These are phyloP conservation scores for Schrenkiella parvula DNA, from an alignment of 345 rosid species.

Conservation along the genomic window DNA sequence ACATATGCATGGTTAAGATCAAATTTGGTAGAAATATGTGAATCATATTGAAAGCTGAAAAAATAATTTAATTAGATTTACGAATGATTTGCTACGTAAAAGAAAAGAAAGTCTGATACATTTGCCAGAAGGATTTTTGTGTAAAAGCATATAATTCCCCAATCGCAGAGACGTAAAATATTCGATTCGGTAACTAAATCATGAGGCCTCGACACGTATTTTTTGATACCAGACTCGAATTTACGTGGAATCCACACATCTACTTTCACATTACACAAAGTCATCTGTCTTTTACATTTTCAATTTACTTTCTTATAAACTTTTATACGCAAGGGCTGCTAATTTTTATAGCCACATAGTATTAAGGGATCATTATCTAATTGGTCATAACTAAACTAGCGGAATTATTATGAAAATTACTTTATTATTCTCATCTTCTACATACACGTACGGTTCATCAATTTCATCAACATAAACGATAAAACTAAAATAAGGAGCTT, in stretches of 20 bases:
- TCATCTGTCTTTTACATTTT: background rate
- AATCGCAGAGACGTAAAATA: constrained; percentile 24
- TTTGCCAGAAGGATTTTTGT: constrained; percentile 18
- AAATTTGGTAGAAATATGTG: constrained; percentile 20
- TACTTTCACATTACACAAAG: constrained; percentile 8
- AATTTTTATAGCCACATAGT: background rate
- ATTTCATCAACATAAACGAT: background rate
- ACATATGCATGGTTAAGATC: constrained; percentile 20
- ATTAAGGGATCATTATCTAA: background rate
- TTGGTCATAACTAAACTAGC: background rate
- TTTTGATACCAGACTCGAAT: background rate
- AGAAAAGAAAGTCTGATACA: constrained; percentile 2
- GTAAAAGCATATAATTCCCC: constrained; percentile 21
- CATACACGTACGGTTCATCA: background rate
- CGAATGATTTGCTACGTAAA: background rate
- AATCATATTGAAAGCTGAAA: constrained; percentile 19
- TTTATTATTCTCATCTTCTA: background rate
- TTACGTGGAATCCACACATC: constrained; percentile 26
- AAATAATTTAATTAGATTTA: constrained; percentile 11
- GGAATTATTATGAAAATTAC: background rate
- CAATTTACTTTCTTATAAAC: background rate
- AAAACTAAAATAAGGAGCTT: background rate
- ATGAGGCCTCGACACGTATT: constrained; percentile 16
- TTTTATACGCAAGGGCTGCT: background rate
- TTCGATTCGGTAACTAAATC: constrained; percentile 23